These are phyloP conservation scores for Clonostachys rosea DNA, from an alignment of 2,329 filamentous ascomycete genomes.

Conservation along the genomic window DNA sequence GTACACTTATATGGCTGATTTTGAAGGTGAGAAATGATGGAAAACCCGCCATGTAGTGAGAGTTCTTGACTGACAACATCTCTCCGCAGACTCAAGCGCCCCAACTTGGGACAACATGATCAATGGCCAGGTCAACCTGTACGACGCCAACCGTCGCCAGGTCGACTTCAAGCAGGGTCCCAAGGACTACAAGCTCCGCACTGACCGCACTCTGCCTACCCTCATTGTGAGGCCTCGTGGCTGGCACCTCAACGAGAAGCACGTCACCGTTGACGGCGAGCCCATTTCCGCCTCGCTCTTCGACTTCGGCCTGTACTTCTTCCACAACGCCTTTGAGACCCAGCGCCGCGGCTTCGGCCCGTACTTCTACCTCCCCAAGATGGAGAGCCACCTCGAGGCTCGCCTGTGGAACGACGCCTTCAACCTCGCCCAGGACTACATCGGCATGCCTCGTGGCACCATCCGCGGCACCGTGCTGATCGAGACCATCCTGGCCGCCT, in stretches of 20 bases:
- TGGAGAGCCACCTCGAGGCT: slow-evolving; percentile 96
- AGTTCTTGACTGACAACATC: slow-evolving; percentile 6
- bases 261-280: slow-evolving; percentile 92
- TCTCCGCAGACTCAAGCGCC: slow-evolving; percentile 68
- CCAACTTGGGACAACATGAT: slow-evolving; percentile 99
- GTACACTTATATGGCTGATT: slow-evolving; percentile 99
- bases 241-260: slow-evolving; percentile 98
- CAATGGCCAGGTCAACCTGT: slow-evolving; percentile 95
- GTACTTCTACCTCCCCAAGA: slow-evolving; percentile 98
- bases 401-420: slow-evolving; percentile 98
- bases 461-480: slow-evolving; percentile 95
- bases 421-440: slow-evolving; percentile 91
- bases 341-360: slow-evolving; percentile 81
- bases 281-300: slow-evolving; percentile 89
- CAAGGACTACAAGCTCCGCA: slow-evolving; percentile 97
- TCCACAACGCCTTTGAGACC: slow-evolving; percentile 91
- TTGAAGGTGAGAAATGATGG: slow-evolving; percentile 66
- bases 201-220: slow-evolving; percentile 78
- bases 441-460: slow-evolving; percentile 84
- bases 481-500: slow-evolving; percentile 95
- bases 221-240: slow-evolving; percentile 92
- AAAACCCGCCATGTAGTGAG: slow-evolving; percentile 4
- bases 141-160: slow-evolving; percentile 90
- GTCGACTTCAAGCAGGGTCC: slow-evolving; percentile 93
- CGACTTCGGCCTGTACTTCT: slow-evolving; percentile 98